Percentiles rank a stretch among this genome's conserved stretches.
Conservation (phyloP, 2,329 filamentous ascomycete species). For the Daldinia eschscholtzii region DNA sequence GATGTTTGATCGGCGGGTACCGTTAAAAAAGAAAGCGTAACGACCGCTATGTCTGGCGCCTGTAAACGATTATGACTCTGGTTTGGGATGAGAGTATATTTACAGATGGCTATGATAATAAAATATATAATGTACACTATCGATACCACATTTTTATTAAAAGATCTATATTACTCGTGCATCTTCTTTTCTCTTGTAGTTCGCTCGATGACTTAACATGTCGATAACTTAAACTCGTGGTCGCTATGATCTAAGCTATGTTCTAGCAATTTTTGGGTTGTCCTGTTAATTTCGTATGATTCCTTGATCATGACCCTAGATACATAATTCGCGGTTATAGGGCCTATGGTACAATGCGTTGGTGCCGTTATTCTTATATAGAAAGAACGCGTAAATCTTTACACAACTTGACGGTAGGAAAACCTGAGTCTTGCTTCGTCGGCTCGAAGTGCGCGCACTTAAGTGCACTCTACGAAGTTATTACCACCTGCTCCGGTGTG, state of each 20-base stretch:
- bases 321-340: background rate
- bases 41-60: background rate
- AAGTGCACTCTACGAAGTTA: constrained; percentile 70
- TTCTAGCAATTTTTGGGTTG: background rate
- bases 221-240: no score
- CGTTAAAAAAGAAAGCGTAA: constrained; percentile 7
- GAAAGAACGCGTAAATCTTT: background rate
- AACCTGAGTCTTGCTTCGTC: background rate
- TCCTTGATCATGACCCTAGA: background rate
- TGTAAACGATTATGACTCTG: background rate
- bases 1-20: constrained; percentile 3
- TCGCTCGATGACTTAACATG: background rate
- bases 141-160: constrained; percentile 16
- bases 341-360: background rate
- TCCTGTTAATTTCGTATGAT: background rate
- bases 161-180: background rate
- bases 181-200: background rate
- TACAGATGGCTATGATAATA: no score
- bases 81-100: background rate
- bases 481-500: constrained; percentile 74
- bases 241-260: background rate
- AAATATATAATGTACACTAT: constrained; percentile 4
- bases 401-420: background rate
- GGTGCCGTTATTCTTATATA: background rate
- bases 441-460: constrained; percentile 4